Evolutionary conservation across 768 basidiomycete species (phyloP), one percentile per base, ranked within the genome.

Genomic region (Jaapia argillacea): DNA sequence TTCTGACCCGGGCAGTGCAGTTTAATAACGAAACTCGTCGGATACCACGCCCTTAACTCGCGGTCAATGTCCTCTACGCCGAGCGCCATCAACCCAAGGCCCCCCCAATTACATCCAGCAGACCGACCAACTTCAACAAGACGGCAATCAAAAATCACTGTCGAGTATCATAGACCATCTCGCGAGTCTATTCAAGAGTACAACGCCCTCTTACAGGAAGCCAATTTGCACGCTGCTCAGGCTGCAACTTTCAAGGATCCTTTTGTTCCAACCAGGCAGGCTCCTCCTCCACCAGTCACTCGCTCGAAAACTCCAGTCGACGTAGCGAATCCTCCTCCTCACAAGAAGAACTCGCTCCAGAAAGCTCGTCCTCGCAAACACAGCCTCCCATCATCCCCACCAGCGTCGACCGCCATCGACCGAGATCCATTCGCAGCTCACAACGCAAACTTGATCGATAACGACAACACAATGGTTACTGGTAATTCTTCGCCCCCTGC

Each of bases 171-270:
- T 64, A 69, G 79, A 14, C 84, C 84, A 2, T 81, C 79, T 7
- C 66, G 83, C 36, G 75, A 83, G 59, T 82, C 79, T 50, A 79
- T 86, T 48, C 81, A 82, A 50, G 83, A 87, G 51, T 85, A 85
- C 60, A 72, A 79, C 58, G 75, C 80, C 45, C 78, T 87, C 43
- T 71, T 88, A 42, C 71, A 71, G 24, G 74, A 81, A 59, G 67
- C 74, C 10, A 72, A 69, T 53, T 41, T 72, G 6, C 71, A 75
- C 74, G 71, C 77, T 26, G 68, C 71, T 27, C 71, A 71, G 36
- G 71, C 76, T 23, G 62, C 60, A 5, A 53, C 48, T 50, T 64
- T 67, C 53, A 55, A 54, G 45, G 70, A 61, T 45, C 67, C 58
- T 41, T 68, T 62, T 48, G 62, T 62, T 48, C 75, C 64, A 52